Evolutionary conservation across 176 grass and related monocot species (phyloP).

Genomic region (Aegilops umbellulata): DNA sequence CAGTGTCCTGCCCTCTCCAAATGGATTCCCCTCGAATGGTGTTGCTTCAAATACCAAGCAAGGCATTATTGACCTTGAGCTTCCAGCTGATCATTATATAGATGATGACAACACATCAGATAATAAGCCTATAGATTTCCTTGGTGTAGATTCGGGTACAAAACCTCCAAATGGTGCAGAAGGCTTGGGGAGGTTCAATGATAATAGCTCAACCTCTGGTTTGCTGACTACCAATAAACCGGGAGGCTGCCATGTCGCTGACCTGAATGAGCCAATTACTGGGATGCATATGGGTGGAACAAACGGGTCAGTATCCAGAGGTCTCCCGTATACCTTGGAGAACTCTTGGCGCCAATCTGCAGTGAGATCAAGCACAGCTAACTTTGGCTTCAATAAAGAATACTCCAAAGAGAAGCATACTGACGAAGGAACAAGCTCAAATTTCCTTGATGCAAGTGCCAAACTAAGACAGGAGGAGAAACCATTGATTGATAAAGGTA

Average conservation of each 20-base stretch:
- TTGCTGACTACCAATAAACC: constrained; percentile 25
- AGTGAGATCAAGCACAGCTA: constrained; percentile 41
- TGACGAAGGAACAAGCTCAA: constrained; percentile 59
- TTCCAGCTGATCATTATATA: constrained; percentile 56
- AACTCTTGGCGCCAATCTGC: constrained; percentile 24
- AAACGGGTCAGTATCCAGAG: constrained; percentile 30
- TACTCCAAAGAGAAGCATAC: constrained; percentile 36
- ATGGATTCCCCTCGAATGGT: constrained; percentile 42
- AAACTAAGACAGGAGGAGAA: constrained; percentile 46
- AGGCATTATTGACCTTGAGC: constrained; percentile 58
- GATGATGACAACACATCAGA: constrained; percentile 51
- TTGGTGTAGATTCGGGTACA: constrained; percentile 31
- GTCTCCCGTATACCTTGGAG: constrained; percentile 25
- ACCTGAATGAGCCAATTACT: constrained; percentile 63
- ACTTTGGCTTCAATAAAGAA: constrained; percentile 54
- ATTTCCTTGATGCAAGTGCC: constrained; percentile 42
- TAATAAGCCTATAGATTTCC: constrained; percentile 40
- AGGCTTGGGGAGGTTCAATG: constrained; percentile 21
- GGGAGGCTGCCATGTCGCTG: constrained; percentile 28
- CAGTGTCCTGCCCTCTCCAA: constrained; percentile 71
- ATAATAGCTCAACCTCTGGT: constrained; percentile 38
- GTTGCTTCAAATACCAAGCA: constrained; percentile 20
- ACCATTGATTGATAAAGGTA: constrained; percentile 51
- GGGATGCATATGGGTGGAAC: constrained; percentile 28
- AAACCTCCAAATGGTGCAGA: constrained; percentile 25